Conservation (phyloP, 1,284 basidiomycete species). For the Trametes polyzona region DNA sequence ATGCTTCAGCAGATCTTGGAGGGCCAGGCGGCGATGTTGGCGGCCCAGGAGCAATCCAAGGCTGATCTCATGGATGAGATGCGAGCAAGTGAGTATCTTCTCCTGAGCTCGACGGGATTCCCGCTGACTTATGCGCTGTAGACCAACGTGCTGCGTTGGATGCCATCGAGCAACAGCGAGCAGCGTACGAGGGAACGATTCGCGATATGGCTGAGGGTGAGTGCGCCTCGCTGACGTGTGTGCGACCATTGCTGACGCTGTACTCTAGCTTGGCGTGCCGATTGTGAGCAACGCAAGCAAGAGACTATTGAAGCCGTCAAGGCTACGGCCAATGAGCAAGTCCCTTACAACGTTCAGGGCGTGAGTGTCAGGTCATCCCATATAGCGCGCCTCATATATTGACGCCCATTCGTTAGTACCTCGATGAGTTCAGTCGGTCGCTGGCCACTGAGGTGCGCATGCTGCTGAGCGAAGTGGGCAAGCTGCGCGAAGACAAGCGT, state of each 20-base stretch:
- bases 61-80: slow-evolving; percentile 35
- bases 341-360: slow-evolving; percentile 77
- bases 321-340: slow-evolving; percentile 68
- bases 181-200: slow-evolving; percentile 22
- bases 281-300: slow-evolving; percentile 61
- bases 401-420: slow-evolving; percentile 48
- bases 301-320: slow-evolving; percentile 65
- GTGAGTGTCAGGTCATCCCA: slow-evolving; percentile 43
- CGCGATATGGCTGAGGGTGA: slow-evolving; percentile 28
- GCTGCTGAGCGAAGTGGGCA: slow-evolving; percentile 76
- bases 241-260: slow-evolving; percentile 6
- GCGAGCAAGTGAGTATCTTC: slow-evolving; percentile 14
- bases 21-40: slow-evolving; percentile 51
- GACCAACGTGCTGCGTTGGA: slow-evolving; percentile 23
- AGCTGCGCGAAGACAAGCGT: slow-evolving; percentile 72
- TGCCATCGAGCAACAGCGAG: slow-evolving; percentile 21
- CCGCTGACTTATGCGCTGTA: not conserved
- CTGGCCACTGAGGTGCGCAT: slow-evolving; percentile 78
- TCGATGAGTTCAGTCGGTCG: slow-evolving; percentile 81
- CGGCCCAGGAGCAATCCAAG: slow-evolving; percentile 55
- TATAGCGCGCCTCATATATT: not conserved
- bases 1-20: slow-evolving; percentile 60
- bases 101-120: not conserved
- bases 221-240: no score
- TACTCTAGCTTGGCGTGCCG: slow-evolving; percentile 60